phyloP scores from a whole-genome alignment of 768 basidiomycete genomes.

The Lactarius trivialis region DNA sequence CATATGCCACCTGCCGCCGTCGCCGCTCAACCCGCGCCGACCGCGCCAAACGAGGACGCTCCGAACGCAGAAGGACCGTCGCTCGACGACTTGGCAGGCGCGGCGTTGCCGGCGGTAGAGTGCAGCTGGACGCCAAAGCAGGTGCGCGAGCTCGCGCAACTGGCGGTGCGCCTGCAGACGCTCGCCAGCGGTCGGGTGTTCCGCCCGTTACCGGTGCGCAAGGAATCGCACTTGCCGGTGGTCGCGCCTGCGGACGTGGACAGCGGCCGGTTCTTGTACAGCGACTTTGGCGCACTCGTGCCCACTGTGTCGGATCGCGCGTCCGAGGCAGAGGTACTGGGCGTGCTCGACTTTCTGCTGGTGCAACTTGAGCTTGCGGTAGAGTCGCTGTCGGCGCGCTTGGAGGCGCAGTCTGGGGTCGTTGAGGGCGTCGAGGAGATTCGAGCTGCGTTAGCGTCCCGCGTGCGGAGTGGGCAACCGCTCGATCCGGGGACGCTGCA shows the following conservation, averaged over 20 bases:
- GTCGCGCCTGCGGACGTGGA: conserved; percentile 24
- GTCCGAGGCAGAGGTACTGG: conserved; percentile 64
- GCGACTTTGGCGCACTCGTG: conserved; percentile 50
- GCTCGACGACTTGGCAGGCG: conserved; percentile 42
- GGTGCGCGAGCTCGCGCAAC: conserved; percentile 61
- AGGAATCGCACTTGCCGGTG: conserved; percentile 19
- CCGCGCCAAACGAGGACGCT: conserved; percentile 20
- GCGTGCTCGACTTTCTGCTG: conserved; percentile 70
- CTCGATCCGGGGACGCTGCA: conserved; percentile 15
- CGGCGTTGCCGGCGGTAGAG: neutral
- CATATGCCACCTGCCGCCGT: conserved; percentile 22
- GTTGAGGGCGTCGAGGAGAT: conserved; percentile 5
- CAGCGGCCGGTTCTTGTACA: conserved; percentile 8
- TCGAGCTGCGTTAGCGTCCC: conserved; percentile 4
- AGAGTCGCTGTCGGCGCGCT: conserved; percentile 12
- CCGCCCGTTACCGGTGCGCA: conserved; percentile 19
- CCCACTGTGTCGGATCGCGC: conserved; percentile 65
- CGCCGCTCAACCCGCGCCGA: conserved; percentile 1
- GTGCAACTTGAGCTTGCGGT: conserved; percentile 68
- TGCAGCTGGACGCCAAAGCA: conserved; percentile 55
- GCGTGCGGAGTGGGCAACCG: conserved; percentile 8
- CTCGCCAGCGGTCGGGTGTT: conserved; percentile 42
- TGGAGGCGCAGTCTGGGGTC: neutral
- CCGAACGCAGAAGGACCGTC: conserved; percentile 36
- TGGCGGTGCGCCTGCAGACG: conserved; percentile 77